Evolutionary conservation across 345 rosid genomes (phyloP).

Genomic region (Durio zibethinus): DNA sequence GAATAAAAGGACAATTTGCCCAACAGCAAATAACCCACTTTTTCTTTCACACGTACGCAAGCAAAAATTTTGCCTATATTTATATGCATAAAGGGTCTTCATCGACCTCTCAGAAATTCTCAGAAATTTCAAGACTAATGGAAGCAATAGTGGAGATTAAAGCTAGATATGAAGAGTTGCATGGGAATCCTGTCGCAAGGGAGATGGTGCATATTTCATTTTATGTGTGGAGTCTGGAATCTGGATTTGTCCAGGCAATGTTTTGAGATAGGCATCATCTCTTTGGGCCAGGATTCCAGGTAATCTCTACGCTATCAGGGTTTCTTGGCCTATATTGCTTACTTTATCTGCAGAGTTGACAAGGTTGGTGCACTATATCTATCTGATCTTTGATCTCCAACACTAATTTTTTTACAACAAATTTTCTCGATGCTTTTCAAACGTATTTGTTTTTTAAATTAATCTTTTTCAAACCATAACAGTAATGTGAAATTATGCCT

Average conservation of each 20-base stretch:
- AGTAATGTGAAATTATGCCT: no score
- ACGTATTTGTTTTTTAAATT: no score
- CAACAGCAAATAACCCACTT: neutral
- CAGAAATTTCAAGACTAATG: neutral
- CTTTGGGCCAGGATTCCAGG: neutral
- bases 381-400: neutral
- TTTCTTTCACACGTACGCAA: neutral
- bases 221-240: neutral
- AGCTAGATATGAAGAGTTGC: neutral
- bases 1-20: neutral
- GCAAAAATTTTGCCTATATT: neutral
- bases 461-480: no score
- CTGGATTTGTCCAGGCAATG: neutral
- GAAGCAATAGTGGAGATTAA: neutral
- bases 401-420: no score
- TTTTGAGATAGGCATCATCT: neutral
- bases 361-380: conserved; percentile 3
- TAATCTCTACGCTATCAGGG: neutral
- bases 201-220: conserved; percentile 12
- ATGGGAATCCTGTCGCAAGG: conserved; percentile 11
- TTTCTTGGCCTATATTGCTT: neutral
- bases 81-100: neutral
- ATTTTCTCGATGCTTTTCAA: no score
- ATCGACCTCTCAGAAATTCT: no score
- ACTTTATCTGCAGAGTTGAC: neutral